Base-by-base conservation (phyloP, 768 basidiomycete genomes). In the Mycena capillaripes region DNA sequence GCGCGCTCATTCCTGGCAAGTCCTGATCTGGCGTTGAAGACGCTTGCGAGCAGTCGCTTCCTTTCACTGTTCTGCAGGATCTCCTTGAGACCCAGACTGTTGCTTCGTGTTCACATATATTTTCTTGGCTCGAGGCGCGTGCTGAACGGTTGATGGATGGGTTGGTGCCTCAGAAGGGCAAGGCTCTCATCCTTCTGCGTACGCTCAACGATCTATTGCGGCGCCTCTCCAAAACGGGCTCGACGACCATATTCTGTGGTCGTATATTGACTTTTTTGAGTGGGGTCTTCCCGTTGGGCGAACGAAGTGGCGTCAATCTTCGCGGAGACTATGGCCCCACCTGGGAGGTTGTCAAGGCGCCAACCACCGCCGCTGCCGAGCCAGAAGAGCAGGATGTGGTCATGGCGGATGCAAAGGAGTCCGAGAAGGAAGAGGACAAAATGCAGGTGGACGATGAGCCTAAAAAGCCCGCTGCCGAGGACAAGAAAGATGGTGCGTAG, bases 271-370 rank as follows among this genome's bases (percentile, higher is more conserved):
- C 93, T 1, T 97, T 97, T 80, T 83, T 97, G 59, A 94, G 93
- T 70, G 90, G 89, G 2, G 94, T 95, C 2, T 97, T 96, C 79
- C 94, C 95, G 8, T 81, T 98, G 11, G 94, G 94, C 3, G 96
- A 97, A 80, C 85, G 95, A 59, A 96, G 95, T 79, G 95, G 96
- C 36, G 96, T 97, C 38, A 98, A 98, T 81, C 82, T 97, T 73
- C 86, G 96, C 36, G 96, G 96, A 68, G 94, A 97, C 82, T 95
- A 93, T 79, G 91, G 95, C 0, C 91, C 94, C 12, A 83, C 86
- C 27, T 95, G 94, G 94, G 92, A 95, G 70, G 89, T 91, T 17
- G 89, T 91, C 21, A 84, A 84, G 62, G 84, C 85, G 58, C 72
- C 80, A 38, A 79, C 77, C 69, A 84, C 81, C 62, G 77, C 78